Base-by-base conservation (phyloP, 225 moss, liverwort and hornwort genomes). In the Sphagnum contortum region DNA sequence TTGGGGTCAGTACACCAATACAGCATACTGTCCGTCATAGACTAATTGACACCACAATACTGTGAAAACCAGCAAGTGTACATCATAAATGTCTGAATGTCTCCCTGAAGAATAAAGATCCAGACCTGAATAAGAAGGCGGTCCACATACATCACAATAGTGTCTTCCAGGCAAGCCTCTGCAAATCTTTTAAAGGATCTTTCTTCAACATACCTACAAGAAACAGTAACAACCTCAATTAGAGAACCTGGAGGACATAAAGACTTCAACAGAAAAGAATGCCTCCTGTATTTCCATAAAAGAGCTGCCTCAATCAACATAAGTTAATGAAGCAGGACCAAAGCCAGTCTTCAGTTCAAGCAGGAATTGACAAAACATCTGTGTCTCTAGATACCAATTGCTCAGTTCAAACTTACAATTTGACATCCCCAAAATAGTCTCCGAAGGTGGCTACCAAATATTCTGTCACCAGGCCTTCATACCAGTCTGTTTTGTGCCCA, bases 391-490 rank as follows among this genome's bases (percentile, higher is more conserved):
- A 4, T 11, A 12, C 12, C 58, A 45, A 70, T 53, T 64, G 68
- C 63, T 29, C 29, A 69, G 75, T 68, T 67, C 50, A 6, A 70
- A 77, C 90, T 77, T 71, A 95, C 98, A 84, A 64, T 78, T 89
- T 98, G 51, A 98, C 98, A 77, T 98, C 98, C 79, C 85, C 93
- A 83, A 92, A 92, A 75, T 98, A 98, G 78, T 98, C 98, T 60
- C 93, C 94, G 76, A 98, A 98, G 68, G 98, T 98, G 69, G 98
- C 98, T 80, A 98, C 98, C 84, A 98, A 82, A 81, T 98, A 98
- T 75, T 98, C 98, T 64, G 98, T 98, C 57, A 98, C 93, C 79
- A 98, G 76, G 73, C 91, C 91, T 70, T 98, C 98, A 75, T 91
- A 98, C 98, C 98, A 98, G 55, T 98, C 98, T 95, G 89, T 60